phyloP scores from a whole-genome alignment of 2,329 filamentous ascomycete genomes.

The Botrytis pseudocinerea region DNA sequence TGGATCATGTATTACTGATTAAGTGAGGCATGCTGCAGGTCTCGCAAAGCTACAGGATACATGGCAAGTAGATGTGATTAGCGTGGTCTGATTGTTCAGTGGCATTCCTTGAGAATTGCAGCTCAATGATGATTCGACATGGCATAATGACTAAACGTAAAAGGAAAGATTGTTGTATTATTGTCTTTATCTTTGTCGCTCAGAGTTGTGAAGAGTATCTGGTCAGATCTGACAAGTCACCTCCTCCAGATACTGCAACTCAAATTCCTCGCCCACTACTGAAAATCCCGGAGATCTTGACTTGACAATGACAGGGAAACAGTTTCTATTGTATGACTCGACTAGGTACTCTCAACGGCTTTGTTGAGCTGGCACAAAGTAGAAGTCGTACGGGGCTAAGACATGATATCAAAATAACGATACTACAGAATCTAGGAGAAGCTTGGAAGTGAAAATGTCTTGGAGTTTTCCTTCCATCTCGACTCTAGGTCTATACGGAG shows the following conservation, averaged over 20 bases:
- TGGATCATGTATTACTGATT: slow-evolving; percentile 19
- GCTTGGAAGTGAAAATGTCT: slow-evolving; percentile 6
- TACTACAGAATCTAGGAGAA: slow-evolving; percentile 14
- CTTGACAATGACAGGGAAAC: slow-evolving; percentile 6
- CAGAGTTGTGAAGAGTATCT: background rate
- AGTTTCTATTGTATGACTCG: background rate
- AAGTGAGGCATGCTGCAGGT: slow-evolving; percentile 23
- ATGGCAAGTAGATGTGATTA: slow-evolving; percentile 23
- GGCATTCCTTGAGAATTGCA: background rate
- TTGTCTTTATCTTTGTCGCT: background rate
- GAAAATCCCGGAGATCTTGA: background rate
- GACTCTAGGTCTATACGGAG: background rate
- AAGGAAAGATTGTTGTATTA: background rate
- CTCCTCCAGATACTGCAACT: slow-evolving; percentile 4
- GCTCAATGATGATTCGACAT: background rate
- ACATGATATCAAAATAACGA: slow-evolving; percentile 15
- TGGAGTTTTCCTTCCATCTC: background rate
- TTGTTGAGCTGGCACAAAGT: slow-evolving; percentile 10
- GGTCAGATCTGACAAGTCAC: background rate
- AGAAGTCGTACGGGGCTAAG: slow-evolving; percentile 1
- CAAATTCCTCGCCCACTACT: background rate
- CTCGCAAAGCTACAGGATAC: slow-evolving; percentile 18
- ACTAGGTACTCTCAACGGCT: slow-evolving; percentile 15
- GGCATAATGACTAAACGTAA: background rate
- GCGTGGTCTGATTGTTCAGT: slow-evolving; percentile 18